Conservation (phyloP, 352 stramenopile genomes). For the Globisporangium splendens region DNA sequence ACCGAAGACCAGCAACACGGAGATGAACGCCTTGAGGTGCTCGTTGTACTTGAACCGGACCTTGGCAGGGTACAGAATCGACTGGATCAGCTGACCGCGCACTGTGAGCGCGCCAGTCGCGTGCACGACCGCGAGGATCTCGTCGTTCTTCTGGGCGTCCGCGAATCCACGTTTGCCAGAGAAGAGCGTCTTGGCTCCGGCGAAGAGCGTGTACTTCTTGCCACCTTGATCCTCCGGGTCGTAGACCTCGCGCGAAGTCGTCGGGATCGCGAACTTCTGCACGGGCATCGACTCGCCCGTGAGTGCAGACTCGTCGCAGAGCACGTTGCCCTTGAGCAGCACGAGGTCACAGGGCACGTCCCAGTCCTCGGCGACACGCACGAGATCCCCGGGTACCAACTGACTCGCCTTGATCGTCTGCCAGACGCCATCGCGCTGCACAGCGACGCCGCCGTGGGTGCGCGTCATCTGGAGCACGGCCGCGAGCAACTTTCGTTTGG, state of each 20-base stretch:
- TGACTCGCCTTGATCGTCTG: slow-evolving; percentile 22
- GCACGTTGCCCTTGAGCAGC: slow-evolving; percentile 37
- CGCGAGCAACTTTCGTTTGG: slow-evolving; percentile 38
- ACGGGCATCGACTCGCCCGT: slow-evolving; percentile 73
- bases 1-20: slow-evolving; percentile 55
- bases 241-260: slow-evolving; percentile 31
- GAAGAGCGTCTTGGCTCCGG: slow-evolving; percentile 56
- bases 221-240: slow-evolving; percentile 27
- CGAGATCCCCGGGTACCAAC: slow-evolving; percentile 45
- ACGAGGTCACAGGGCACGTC: slow-evolving; percentile 52
- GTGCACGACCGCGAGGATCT: slow-evolving; percentile 57
- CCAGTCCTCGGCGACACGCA: slow-evolving; percentile 46
- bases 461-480: slow-evolving; percentile 39
- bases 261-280: slow-evolving; percentile 57
- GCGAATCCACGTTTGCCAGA: slow-evolving; percentile 27
- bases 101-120: slow-evolving; percentile 67
- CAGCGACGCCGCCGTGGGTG: slow-evolving; percentile 47
- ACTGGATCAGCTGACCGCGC: slow-evolving; percentile 71
- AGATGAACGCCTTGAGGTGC: slow-evolving; percentile 66
- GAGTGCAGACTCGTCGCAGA: slow-evolving; percentile 52
- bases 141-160: slow-evolving; percentile 27
- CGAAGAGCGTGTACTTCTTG: slow-evolving; percentile 77
- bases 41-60: slow-evolving; percentile 87
- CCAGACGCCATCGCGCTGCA: slow-evolving; percentile 40
- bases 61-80: slow-evolving; percentile 69